These are phyloP conservation scores for Trametes meyenii DNA, from an alignment of 768 basidiomycete genomes.

Conservation along the genomic window DNA sequence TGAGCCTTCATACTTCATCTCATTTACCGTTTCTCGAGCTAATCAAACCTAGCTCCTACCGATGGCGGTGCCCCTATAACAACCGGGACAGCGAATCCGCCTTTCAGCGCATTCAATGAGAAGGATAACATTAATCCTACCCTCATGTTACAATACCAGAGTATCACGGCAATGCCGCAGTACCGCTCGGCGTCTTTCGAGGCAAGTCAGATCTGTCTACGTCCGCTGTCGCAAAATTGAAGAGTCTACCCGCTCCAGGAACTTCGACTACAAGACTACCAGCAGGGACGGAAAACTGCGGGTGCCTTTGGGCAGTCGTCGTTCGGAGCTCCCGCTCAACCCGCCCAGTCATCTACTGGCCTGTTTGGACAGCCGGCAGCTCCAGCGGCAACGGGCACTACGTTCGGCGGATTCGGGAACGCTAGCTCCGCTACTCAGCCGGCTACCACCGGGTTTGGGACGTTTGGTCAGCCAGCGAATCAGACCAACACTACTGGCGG, in stretches of 20 bases:
- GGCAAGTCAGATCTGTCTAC: conserved; percentile 28
- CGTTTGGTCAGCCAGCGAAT: conserved; percentile 34
- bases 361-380: conserved; percentile 37
- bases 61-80: conserved; percentile 54
- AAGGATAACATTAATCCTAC: conserved; percentile 58
- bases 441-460: conserved; percentile 33
- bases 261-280: conserved; percentile 52
- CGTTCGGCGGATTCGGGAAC: conserved; percentile 34
- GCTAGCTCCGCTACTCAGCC: conserved; percentile 28
- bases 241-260: conserved; percentile 35
- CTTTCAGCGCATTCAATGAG: conserved; percentile 61
- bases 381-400: conserved; percentile 34
- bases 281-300: conserved; percentile 48
- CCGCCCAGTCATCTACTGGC: conserved; percentile 28
- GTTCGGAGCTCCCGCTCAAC: conserved; percentile 36
- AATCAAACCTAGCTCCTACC: neutral
- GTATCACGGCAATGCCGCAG: conserved; percentile 77
- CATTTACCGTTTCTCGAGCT: neutral
- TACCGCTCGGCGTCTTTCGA: conserved; percentile 76
- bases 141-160: conserved; percentile 71
- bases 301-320: conserved; percentile 37
- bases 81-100: conserved; percentile 69
- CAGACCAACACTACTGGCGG: conserved; percentile 16
- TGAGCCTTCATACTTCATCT: conserved; percentile 38
- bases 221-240: conserved; percentile 1